Base-by-base conservation (phyloP, 805 yeast species). In the Yamadazyma philogaea region DNA sequence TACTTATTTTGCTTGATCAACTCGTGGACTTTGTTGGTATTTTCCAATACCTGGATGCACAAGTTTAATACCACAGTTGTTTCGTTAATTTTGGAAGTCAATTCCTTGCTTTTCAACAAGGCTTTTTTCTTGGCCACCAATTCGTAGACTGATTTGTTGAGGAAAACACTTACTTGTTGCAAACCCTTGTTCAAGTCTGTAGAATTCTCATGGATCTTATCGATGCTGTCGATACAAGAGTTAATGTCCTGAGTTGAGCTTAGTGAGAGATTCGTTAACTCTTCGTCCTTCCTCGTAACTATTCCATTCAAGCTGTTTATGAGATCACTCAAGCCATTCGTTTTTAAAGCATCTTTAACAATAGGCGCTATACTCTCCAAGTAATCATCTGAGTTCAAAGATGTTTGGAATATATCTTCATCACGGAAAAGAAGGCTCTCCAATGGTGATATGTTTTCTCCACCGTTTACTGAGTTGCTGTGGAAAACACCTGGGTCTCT, bases 21-120 rank as follows among this genome's bases (percentile, higher is more conserved):
- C 30, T 86, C 90, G 57, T 88, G 87, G 37, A 89, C 86, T 54
- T 82, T 85, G 63, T 89, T 90, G 12, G 95, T 85, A 51, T 85
- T 75, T 55, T 90, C 96, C 42, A 91, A 71, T 7, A 90, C 90
- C 49, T 84, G 88, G 18, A 90, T 69, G 51, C 95, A 84, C 38
- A 81, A 73, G 42, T 77, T 79, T 27, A 91, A 77, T 16, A 87
- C 79, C 30, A 77, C 72, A 6, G 77, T 77, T 0, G 96, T 83
- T 50, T 85, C 87, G 40, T 78, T 77, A 47, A 91, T 82, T 57
- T 85, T 86, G 39, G 68, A 66, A 14, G 80, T 72, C 6, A 84
- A 77, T 50, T 81, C 82, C 51, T 83, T 84, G 45, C 79, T 68
- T 40, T 78, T 79, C 18, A 85, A 66, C 37, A 78, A 70, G 32